phyloP scores from a whole-genome alignment of 2,329 filamentous ascomycete species.

The Colletotrichum tanaceti region DNA sequence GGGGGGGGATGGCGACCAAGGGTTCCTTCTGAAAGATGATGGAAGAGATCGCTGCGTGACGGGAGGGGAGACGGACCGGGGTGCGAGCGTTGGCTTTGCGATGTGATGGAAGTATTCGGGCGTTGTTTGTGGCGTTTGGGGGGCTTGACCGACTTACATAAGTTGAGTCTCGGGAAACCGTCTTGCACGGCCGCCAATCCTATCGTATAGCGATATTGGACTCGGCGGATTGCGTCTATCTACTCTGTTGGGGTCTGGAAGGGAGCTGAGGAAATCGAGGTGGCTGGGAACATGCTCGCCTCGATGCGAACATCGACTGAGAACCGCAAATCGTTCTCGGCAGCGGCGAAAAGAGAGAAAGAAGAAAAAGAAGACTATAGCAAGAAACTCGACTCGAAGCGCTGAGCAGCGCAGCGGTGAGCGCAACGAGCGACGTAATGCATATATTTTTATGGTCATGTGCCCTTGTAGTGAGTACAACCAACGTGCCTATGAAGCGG shows the following conservation, averaged over 20 bases:
- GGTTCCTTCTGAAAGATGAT: neutral
- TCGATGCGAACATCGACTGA: constrained; percentile 1
- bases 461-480: constrained; percentile 19
- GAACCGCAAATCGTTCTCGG: neutral
- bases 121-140: constrained; percentile 26
- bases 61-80: constrained; percentile 12
- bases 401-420: constrained; percentile 29
- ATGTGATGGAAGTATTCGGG: constrained; percentile 17
- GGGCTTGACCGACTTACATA: constrained; percentile 25
- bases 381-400: neutral
- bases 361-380: neutral
- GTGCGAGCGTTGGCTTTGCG: constrained; percentile 1
- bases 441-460: constrained; percentile 28
- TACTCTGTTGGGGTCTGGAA: constrained; percentile 8
- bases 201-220: constrained; percentile 17
- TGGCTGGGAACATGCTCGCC: constrained; percentile 10
- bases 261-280: neutral
- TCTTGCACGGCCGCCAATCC: neutral
- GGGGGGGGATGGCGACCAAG: no score
- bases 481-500: constrained; percentile 7
- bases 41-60: constrained; percentile 15
- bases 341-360: neutral
- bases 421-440: constrained; percentile 27
- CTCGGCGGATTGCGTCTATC: constrained; percentile 3
- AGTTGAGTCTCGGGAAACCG: neutral